These are phyloP conservation scores for Taphrina communis DNA, from an alignment of 1,139 yeast genomes.

Conservation along the genomic window DNA sequence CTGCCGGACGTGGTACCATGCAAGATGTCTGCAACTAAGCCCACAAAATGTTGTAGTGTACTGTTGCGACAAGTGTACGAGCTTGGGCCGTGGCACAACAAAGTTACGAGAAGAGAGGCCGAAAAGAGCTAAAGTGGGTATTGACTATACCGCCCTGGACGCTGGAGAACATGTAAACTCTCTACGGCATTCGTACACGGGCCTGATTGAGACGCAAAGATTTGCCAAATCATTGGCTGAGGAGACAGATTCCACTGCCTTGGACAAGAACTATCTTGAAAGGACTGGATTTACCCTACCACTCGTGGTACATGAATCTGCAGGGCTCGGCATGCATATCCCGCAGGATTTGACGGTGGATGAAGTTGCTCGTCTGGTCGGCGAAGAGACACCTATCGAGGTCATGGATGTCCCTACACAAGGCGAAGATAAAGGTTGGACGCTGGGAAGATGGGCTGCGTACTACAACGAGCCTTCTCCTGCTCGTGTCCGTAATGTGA, in stretches of 20 bases:
- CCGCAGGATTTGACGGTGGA: constrained; percentile 61
- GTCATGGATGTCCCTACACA: constrained; percentile 87
- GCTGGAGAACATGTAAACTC: constrained; percentile 73
- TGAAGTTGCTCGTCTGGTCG: constrained; percentile 65
- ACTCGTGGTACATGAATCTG: constrained; percentile 52
- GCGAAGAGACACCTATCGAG: constrained; percentile 68
- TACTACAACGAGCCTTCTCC: constrained; percentile 61
- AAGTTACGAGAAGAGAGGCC: constrained; percentile 25
- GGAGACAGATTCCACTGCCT: constrained; percentile 50
- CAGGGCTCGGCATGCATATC: constrained; percentile 55
- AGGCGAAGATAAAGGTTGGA: constrained; percentile 67
- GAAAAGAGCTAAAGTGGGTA: constrained; percentile 29
- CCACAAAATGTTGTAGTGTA: constrained; percentile 4
- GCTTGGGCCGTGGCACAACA: constrained; percentile 14
- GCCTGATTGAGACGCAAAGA: constrained; percentile 49
- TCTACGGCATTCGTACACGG: constrained; percentile 68
- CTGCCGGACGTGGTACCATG: constrained; percentile 36
- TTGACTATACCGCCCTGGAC: constrained; percentile 78
- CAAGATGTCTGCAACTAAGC: constrained; percentile 8
- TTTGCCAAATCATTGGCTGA: constrained; percentile 46
- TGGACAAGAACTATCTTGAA: constrained; percentile 55
- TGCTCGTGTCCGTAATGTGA: constrained; percentile 73
- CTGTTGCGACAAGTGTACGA: constrained; percentile 10
- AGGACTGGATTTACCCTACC: constrained; percentile 53
- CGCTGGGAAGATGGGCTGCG: constrained; percentile 72